Conservation (phyloP, 164 flowering plant species). For the Liriodendron chinense region DNA sequence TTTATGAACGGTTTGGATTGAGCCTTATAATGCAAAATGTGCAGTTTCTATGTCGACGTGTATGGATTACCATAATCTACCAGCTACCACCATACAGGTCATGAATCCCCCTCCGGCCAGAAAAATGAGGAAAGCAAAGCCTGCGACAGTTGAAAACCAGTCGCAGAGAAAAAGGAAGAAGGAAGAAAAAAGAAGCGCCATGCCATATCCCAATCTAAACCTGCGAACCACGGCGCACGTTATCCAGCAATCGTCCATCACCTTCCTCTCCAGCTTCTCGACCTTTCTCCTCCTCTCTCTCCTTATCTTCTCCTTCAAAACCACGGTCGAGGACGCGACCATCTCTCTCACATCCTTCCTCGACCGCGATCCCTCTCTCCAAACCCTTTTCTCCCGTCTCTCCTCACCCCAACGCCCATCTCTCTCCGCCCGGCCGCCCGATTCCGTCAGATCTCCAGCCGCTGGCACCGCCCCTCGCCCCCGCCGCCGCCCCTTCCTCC, state of each 20-base stretch:
- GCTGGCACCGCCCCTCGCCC: conserved; percentile 42
- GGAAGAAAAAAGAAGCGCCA: background rate
- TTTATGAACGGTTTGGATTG: no score
- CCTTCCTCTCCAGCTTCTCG: conserved; percentile 43
- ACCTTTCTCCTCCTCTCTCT: conserved; percentile 67
- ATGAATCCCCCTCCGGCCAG: background rate
- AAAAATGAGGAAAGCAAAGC: background rate
- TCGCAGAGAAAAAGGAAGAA: background rate
- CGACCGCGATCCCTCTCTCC: conserved; percentile 75
- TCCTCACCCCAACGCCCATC: conserved; percentile 22
- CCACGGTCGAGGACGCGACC: conserved; percentile 64
- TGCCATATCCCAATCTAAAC: conserved; percentile 26
- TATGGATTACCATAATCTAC: no score
- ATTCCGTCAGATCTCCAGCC: conserved; percentile 11
- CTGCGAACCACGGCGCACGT: conserved; percentile 57
- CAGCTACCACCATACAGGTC: background rate
- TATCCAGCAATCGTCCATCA: conserved; percentile 35
- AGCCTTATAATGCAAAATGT: no score
- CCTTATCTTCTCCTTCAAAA: conserved; percentile 72
- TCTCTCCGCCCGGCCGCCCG: conserved; percentile 9
- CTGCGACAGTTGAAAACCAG: background rate
- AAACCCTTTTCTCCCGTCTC: conserved; percentile 68
- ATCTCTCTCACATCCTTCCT: conserved; percentile 63
- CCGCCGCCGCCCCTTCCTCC: conserved; percentile 53
- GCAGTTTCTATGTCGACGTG: no score